Percentiles rank a stretch among this genome's conserved stretches.
Conservation (phyloP, 768 basidiomycete species). For the Symmetrospora coprosmae region DNA sequence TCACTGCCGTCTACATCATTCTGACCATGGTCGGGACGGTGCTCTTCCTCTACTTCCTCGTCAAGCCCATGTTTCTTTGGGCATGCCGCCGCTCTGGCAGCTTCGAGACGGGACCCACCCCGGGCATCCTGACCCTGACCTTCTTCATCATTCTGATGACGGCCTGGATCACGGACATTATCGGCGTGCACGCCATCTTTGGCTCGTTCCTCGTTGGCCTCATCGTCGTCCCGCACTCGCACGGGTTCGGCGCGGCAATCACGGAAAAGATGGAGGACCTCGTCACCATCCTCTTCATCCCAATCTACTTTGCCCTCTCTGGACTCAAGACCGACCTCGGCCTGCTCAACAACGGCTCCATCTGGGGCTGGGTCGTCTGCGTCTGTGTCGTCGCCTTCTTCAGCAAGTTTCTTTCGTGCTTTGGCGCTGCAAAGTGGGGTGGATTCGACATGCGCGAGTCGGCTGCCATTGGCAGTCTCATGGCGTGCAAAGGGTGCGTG, state of each 20-base stretch:
- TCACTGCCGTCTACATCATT: conserved; percentile 66
- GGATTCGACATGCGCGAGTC: conserved; percentile 66
- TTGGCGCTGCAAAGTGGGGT: conserved; percentile 45
- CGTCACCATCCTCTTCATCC: conserved; percentile 30
- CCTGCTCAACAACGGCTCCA: conserved; percentile 55
- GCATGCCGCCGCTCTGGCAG: conserved; percentile 54
- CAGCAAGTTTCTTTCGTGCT: conserved; percentile 65
- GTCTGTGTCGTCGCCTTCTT: conserved; percentile 61
- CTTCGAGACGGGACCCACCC: conserved; percentile 55
- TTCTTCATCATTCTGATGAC: conserved; percentile 58
- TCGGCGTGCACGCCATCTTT: conserved; percentile 58
- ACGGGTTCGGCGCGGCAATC: conserved; percentile 63
- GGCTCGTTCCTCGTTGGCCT: conserved; percentile 17
- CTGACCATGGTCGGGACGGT: conserved; percentile 54
- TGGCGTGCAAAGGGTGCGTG: conserved; percentile 74
- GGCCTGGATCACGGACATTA: conserved; percentile 74
- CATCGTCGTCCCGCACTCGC: conserved; percentile 59
- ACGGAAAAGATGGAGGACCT: conserved; percentile 80
- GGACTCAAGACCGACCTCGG: conserved; percentile 70
- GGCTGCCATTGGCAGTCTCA: conserved; percentile 67
- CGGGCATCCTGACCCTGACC: conserved; percentile 63
- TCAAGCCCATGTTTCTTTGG: conserved; percentile 53
- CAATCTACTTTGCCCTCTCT: conserved; percentile 70
- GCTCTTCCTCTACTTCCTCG: conserved; percentile 53
- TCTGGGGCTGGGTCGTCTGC: conserved; percentile 67